phyloP scores from a whole-genome alignment of 2,329 filamentous ascomycete species.

The Didymella arachidicola region DNA sequence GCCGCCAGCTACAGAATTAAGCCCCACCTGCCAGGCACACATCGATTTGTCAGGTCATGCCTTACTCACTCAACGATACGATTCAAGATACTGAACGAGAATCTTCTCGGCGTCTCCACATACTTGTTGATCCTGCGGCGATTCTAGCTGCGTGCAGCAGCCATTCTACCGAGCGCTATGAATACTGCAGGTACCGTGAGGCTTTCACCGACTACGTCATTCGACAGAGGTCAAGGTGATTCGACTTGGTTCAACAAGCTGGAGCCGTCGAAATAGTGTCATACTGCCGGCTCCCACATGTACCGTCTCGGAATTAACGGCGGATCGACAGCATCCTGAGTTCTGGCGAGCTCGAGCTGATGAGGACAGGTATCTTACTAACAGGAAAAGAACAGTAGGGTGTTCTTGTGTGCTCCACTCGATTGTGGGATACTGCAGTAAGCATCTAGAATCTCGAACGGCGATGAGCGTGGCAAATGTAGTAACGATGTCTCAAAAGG shows the following conservation, averaged over 20 bases:
- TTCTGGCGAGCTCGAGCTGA: neutral
- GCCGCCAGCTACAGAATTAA: neutral
- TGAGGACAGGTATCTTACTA: neutral
- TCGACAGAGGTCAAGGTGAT: slow-evolving; percentile 16
- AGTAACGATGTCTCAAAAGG: neutral
- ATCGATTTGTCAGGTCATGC: slow-evolving; percentile 12
- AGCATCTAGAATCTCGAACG: neutral
- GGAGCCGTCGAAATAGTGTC: too few relatives aligned
- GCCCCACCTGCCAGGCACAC: neutral
- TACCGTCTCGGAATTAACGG: neutral
- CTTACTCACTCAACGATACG: neutral
- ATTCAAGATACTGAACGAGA: slow-evolving; percentile 16
- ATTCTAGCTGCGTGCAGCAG: slow-evolving; percentile 5
- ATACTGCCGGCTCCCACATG: neutral
- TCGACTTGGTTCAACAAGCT: neutral
- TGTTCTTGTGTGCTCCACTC: neutral
- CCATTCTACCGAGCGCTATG: slow-evolving; percentile 12
- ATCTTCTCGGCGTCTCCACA: slow-evolving; percentile 6
- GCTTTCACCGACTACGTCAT: slow-evolving; percentile 37
- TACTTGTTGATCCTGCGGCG: slow-evolving; percentile 19
- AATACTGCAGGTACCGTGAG: slow-evolving; percentile 19
- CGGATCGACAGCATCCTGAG: neutral
- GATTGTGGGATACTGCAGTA: neutral
- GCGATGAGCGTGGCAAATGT: neutral
- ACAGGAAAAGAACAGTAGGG: neutral